A percentile compares a stretch with the other conserved stretches of the same genome.
Conservation (phyloP, 495 filamentous ascomycete genomes). For the Staphylotrichum tortipilum region DNA sequence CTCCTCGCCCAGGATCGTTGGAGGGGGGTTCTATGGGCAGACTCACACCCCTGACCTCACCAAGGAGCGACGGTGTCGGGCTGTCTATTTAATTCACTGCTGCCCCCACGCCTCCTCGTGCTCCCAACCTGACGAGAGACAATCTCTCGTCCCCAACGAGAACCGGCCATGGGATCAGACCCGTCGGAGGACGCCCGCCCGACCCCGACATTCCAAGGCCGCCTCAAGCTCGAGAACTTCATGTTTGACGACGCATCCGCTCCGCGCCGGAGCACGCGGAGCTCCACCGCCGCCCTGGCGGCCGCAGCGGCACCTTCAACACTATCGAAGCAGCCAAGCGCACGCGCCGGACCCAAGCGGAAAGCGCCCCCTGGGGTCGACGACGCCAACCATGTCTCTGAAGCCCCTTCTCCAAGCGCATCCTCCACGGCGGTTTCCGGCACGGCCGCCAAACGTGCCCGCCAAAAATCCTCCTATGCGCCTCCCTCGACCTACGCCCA, state of each 20-base stretch:
- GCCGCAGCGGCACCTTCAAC: too few relatives aligned
- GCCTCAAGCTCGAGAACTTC: conserved; percentile 41
- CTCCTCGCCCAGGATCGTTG: too few relatives aligned
- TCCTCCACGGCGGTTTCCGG: conserved; percentile 3
- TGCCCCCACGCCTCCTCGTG: too few relatives aligned
- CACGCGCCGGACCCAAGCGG: too few relatives aligned
- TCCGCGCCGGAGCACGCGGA: conserved; percentile 17
- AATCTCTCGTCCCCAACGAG: too few relatives aligned
- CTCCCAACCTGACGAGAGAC: too few relatives aligned
- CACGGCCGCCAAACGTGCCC: conserved; percentile 1
- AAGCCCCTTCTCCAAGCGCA: conserved; percentile 17
- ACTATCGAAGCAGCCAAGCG: too few relatives aligned
- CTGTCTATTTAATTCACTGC: too few relatives aligned
- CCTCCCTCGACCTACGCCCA: conserved; percentile 61
- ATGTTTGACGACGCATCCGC: conserved; percentile 21
- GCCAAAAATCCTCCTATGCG: conserved; percentile 43
- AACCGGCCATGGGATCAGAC: neutral
- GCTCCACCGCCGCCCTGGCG: conserved; percentile 12
- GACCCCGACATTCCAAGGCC: conserved; percentile 46
- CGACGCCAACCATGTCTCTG: neutral
- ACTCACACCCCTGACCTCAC: too few relatives aligned
- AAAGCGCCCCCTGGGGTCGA: conserved; percentile 6
- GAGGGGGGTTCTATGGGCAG: too few relatives aligned
- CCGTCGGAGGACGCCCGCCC: conserved; percentile 5
- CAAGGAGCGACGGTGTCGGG: too few relatives aligned